phyloP scores from a whole-genome alignment of 2,329 filamentous ascomycete species.

The Diaporthe helianthi region DNA sequence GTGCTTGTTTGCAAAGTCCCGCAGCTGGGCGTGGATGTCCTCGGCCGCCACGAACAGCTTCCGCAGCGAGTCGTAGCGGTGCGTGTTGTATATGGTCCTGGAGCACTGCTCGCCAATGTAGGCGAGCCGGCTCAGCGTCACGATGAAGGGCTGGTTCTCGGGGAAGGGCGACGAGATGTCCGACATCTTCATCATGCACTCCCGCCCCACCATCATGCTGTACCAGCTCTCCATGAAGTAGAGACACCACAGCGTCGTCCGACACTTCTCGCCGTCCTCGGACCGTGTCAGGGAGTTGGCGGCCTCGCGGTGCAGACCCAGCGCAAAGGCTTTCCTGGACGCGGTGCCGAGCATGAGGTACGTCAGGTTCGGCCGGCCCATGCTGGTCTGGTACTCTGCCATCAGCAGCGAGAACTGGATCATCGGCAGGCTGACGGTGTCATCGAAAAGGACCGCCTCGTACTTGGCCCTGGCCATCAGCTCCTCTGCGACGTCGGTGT shows the following conservation, averaged over 20 bases:
- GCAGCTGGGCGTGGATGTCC: slow-evolving; percentile 37
- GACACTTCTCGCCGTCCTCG: slow-evolving; percentile 38
- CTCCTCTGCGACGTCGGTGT: slow-evolving; percentile 39
- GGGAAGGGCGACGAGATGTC: slow-evolving; percentile 40
- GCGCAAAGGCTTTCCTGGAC: slow-evolving; percentile 40
- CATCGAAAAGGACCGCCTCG: slow-evolving; percentile 40
- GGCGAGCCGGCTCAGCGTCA: slow-evolving; percentile 36
- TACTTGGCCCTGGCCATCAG: slow-evolving; percentile 40
- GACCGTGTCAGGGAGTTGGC: slow-evolving; percentile 33
- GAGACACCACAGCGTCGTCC: slow-evolving; percentile 41
- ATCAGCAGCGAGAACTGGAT: slow-evolving; percentile 41
- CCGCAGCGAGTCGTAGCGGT: slow-evolving; percentile 39
- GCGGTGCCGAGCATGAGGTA: slow-evolving; percentile 42
- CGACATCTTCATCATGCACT: slow-evolving; percentile 35
- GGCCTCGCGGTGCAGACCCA: slow-evolving; percentile 41
- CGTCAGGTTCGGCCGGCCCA: slow-evolving; percentile 42
- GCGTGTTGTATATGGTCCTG: slow-evolving; percentile 38
- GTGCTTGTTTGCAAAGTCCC: slow-evolving; percentile 37
- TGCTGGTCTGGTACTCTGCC: slow-evolving; percentile 41
- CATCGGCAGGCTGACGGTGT: slow-evolving; percentile 43
- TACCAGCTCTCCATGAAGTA: slow-evolving; percentile 42
- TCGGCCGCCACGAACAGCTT: slow-evolving; percentile 40
- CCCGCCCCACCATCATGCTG: slow-evolving; percentile 37
- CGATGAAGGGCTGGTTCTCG: slow-evolving; percentile 36
- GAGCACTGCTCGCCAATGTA: slow-evolving; percentile 36